Evolutionary conservation across 495 filamentous ascomycete species (phyloP).

Genomic region (Aspergillus ostianus): DNA sequence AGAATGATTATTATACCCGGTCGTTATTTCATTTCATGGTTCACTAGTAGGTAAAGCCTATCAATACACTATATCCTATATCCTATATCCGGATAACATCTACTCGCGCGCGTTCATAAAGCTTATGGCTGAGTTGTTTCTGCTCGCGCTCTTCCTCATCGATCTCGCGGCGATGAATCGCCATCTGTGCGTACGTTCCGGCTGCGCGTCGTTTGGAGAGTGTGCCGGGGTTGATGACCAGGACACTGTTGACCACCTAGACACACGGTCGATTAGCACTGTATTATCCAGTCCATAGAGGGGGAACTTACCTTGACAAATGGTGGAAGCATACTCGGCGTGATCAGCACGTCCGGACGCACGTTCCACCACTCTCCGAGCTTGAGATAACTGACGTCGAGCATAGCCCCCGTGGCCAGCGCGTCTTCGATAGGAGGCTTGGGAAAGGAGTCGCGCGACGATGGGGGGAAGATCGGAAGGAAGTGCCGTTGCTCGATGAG

Average conservation of each 20-base stretch:
- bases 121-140: conserved; percentile 63
- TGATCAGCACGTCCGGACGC: conserved; percentile 78
- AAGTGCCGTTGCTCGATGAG: conserved; percentile 87
- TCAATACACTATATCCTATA: neutral
- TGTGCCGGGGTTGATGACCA: conserved; percentile 84
- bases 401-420: conserved; percentile 64
- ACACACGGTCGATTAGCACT: neutral
- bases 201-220: conserved; percentile 78
- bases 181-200: conserved; percentile 78
- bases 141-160: conserved; percentile 57
- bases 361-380: conserved; percentile 86
- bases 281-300: neutral
- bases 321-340: conserved; percentile 77
- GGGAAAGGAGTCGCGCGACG: conserved; percentile 62
- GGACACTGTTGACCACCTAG: conserved; percentile 79
- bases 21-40: neutral
- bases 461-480: conserved; percentile 82
- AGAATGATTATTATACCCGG: neutral
- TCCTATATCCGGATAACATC: conserved; percentile 75
- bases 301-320: conserved; percentile 77
- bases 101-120: conserved; percentile 80
- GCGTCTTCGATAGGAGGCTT: conserved; percentile 56
- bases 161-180: conserved; percentile 61
- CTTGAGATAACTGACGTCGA: conserved; percentile 85
- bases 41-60: neutral